A percentile compares a stretch with the other conserved stretches of the same genome.
Evolutionary conservation across 768 basidiomycete species (phyloP).

Genomic region (Coprinopsis strossmayeri): DNA sequence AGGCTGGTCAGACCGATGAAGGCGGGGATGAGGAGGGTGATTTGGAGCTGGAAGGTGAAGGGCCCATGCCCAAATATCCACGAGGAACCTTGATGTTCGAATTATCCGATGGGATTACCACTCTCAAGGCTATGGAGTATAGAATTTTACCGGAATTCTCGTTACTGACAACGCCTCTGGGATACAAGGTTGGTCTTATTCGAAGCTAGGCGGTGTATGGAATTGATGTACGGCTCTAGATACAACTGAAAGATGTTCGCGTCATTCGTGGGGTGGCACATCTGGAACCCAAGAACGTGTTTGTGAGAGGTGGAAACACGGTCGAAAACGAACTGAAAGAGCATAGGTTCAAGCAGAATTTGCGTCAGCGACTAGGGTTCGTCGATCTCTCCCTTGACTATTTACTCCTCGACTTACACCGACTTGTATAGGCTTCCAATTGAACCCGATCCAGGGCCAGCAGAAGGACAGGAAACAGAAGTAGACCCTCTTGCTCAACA

Average conservation of each 20-base stretch:
- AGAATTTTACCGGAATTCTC: constrained; percentile 54
- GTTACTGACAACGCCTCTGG: constrained; percentile 72
- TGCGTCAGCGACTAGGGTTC: constrained; percentile 65
- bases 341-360: constrained; percentile 50
- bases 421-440: constrained; percentile 16
- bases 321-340: constrained; percentile 59
- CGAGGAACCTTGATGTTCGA: constrained; percentile 71
- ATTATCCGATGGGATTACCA: constrained; percentile 70
- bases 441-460: constrained; percentile 14
- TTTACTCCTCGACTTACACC: neutral
- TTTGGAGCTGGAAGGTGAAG: constrained; percentile 58
- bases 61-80: constrained; percentile 77
- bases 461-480: neutral
- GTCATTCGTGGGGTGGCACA: constrained; percentile 69
- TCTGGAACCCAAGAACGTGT: constrained; percentile 64
- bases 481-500: neutral
- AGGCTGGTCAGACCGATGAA: constrained; percentile 27
- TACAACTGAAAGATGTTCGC: constrained; percentile 62
- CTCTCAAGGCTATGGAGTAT: constrained; percentile 75
- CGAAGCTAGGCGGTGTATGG: too few relatives aligned
- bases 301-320: constrained; percentile 52
- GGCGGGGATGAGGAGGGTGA: constrained; percentile 48
- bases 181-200: constrained; percentile 73
- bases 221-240: too few relatives aligned
- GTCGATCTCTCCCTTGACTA: constrained; percentile 17